phyloP scores from a whole-genome alignment of 345 rosid genomes.

The Salix brachista region DNA sequence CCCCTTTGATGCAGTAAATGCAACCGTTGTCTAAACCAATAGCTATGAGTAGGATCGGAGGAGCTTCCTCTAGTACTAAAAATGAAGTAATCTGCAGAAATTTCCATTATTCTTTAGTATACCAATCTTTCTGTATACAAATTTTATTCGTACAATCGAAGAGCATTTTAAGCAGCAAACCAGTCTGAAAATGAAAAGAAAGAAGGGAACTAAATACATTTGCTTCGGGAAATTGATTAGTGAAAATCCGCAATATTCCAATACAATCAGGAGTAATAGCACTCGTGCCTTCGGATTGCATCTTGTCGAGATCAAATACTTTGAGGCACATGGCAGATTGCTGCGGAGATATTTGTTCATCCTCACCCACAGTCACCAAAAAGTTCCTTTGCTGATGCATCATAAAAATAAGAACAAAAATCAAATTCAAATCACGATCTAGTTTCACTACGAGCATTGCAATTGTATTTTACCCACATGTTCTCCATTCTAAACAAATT shows the following conservation, averaged over 20 bases:
- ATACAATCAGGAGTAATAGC: slow-evolving; percentile 68
- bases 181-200: not conserved
- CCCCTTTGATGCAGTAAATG: slow-evolving; percentile 93
- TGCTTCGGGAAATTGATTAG: slow-evolving; percentile 90
- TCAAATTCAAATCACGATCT: not conserved
- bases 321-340: slow-evolving; percentile 84
- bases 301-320: slow-evolving; percentile 88
- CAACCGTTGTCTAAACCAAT: slow-evolving; percentile 83
- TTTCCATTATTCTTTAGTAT: not conserved
- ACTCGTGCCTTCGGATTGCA: slow-evolving; percentile 82
- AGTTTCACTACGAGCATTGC: not conserved
- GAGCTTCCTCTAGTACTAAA: slow-evolving; percentile 91
- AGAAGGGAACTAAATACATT: slow-evolving; percentile 45
- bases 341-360: slow-evolving; percentile 71
- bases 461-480: not conserved
- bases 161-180: not conserved
- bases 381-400: slow-evolving; percentile 81
- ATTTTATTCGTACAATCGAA: not conserved
- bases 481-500: not conserved
- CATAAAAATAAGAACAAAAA: not conserved
- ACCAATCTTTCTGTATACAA: not conserved
- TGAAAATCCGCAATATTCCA: slow-evolving; percentile 80
- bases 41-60: slow-evolving; percentile 84
- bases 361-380: slow-evolving; percentile 83
- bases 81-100: slow-evolving; percentile 79